Conservation (phyloP, 371 early-diverging fungal genomes). For the Mucor saturninus region DNA sequence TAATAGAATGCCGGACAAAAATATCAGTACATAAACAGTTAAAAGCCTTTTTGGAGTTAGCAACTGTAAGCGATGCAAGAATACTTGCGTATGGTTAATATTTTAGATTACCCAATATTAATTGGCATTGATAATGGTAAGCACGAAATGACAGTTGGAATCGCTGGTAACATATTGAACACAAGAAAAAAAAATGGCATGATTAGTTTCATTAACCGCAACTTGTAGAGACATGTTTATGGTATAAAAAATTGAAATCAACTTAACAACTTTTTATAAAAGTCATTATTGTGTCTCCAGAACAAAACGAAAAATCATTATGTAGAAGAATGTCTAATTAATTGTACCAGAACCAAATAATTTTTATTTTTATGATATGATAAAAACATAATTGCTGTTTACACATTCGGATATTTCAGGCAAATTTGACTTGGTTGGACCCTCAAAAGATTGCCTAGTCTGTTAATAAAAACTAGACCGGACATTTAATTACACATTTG, state of each 20-base stretch:
- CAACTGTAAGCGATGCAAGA: constrained; percentile 82
- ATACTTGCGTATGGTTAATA: constrained; percentile 82
- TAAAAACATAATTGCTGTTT: too few relatives aligned
- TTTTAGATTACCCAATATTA: constrained; percentile 95
- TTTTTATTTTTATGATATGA: too few relatives aligned
- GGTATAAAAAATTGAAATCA: constrained; percentile 94
- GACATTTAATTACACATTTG: not conserved
- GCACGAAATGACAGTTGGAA: constrained; percentile 87
- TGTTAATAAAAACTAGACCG: constrained; percentile 8
- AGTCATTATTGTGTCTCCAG: constrained; percentile 91
- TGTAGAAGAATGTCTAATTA: constrained; percentile 84
- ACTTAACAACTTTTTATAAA: constrained; percentile 73
- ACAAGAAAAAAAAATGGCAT: constrained; percentile 5
- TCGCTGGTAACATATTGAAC: constrained; percentile 64
- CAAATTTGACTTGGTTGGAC: constrained; percentile 34
- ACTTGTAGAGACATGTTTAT: constrained; percentile 90
- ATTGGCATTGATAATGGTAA: constrained; percentile 84
- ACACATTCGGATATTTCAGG: constrained; percentile 13
- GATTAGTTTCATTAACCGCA: constrained; percentile 9
- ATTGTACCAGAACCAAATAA: constrained; percentile 76
- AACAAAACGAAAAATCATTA: constrained; percentile 87
- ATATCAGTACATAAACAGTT: constrained; percentile 70
- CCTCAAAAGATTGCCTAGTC: constrained; percentile 14
- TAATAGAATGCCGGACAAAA: constrained; percentile 31
- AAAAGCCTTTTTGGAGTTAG: constrained; percentile 72